phyloP scores from a whole-genome alignment of 164 flowering plant genomes.

The Akebia trifoliata region DNA sequence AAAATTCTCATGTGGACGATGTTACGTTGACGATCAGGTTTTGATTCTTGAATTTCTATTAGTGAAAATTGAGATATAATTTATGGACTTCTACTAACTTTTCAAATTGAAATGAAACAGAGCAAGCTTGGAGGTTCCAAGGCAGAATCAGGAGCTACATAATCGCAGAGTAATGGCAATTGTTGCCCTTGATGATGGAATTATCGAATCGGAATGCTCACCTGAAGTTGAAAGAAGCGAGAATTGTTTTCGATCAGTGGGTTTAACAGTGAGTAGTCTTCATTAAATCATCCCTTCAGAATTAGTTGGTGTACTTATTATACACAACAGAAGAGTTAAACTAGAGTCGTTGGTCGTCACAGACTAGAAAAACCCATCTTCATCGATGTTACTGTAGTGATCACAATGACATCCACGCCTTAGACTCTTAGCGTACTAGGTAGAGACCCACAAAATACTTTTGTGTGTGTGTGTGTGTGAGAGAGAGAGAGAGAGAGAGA shows the following conservation, averaged over 20 bases:
- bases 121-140: conserved; percentile 55
- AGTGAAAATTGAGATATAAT: too few relatives aligned
- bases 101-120: conserved; percentile 29
- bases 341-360: too few relatives aligned
- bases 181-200: conserved; percentile 15
- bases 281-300: too few relatives aligned
- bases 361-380: too few relatives aligned
- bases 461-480: too few relatives aligned
- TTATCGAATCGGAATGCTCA: conserved; percentile 29
- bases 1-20: conserved; percentile 41
- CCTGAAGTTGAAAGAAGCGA: conserved; percentile 35
- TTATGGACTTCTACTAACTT: not conserved
- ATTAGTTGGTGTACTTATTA: too few relatives aligned
- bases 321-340: too few relatives aligned
- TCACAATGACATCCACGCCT: too few relatives aligned
- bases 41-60: not conserved
- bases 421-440: too few relatives aligned
- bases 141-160: conserved; percentile 31
- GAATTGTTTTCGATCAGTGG: conserved; percentile 43
- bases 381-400: too few relatives aligned
- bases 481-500: too few relatives aligned
- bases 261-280: conserved; percentile 43
- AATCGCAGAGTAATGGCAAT: conserved; percentile 26
- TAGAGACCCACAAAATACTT: too few relatives aligned
- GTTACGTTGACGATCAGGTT: conserved; percentile 65